phyloP scores from a whole-genome alignment of 1,284 basidiomycete genomes.

The Omphalotus olearius region DNA sequence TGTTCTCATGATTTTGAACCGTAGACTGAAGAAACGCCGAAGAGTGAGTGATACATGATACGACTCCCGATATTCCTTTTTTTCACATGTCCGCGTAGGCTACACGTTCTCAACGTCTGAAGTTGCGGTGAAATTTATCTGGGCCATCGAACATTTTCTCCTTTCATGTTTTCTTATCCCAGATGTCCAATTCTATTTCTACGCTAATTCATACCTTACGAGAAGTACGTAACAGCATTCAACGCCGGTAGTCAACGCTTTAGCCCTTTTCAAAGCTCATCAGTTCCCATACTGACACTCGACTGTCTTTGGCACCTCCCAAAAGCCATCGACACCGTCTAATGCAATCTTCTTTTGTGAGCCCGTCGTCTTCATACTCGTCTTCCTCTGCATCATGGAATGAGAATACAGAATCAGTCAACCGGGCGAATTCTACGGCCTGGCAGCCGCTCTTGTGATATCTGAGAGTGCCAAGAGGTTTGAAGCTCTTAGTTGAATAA shows the following conservation, averaged over 20 bases:
- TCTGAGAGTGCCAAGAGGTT: constrained; percentile 71
- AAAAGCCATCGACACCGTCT: constrained; percentile 65
- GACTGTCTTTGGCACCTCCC: constrained; percentile 68
- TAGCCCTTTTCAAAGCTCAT: constrained; percentile 54
- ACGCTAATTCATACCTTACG: too few relatives aligned
- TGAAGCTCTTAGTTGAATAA: constrained; percentile 73
- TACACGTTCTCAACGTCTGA: constrained; percentile 38
- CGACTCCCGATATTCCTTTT: neutral
- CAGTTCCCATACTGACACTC: constrained; percentile 76
- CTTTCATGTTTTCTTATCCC: constrained; percentile 1
- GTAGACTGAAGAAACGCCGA: constrained; percentile 59
- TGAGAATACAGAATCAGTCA: constrained; percentile 10
- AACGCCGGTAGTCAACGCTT: too few relatives aligned
- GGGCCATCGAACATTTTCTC: constrained; percentile 1
- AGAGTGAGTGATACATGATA: constrained; percentile 32
- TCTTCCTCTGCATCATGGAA: constrained; percentile 24
- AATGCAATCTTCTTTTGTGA: constrained; percentile 45
- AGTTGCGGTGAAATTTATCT: constrained; percentile 31
- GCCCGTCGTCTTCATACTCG: constrained; percentile 48
- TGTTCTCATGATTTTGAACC: constrained; percentile 3
- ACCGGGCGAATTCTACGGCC: constrained; percentile 60
- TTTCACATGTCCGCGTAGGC: constrained; percentile 23
- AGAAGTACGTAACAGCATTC: too few relatives aligned
- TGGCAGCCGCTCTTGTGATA: constrained; percentile 79
- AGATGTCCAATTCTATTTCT: too few relatives aligned